Evolutionary conservation across 495 filamentous ascomycete species (phyloP).

Genomic region (Talaromyces wortmannii): DNA sequence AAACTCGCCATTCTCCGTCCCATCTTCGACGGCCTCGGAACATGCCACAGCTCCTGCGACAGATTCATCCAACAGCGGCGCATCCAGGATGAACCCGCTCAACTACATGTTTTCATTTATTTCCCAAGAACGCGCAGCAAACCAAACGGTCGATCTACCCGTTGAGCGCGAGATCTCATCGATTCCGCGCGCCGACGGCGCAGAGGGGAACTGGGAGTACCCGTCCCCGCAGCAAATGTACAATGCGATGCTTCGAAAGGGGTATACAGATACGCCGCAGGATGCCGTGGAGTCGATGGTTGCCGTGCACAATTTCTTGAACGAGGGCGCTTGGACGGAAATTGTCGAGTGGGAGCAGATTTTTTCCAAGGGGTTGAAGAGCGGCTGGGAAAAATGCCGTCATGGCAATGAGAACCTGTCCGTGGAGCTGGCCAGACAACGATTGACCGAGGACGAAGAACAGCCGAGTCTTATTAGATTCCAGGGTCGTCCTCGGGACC

Average conservation of each 20-base stretch:
- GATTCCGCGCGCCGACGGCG: conserved; percentile 72
- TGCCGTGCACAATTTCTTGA: conserved; percentile 93
- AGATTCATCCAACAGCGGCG: conserved; percentile 34
- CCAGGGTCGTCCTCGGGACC: conserved; percentile 78
- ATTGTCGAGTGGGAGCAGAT: conserved; percentile 87
- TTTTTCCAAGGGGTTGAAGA: conserved; percentile 62
- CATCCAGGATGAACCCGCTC: conserved; percentile 76
- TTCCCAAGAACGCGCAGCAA: conserved; percentile 66
- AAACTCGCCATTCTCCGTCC: conserved; percentile 34
- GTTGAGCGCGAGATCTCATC: conserved; percentile 73
- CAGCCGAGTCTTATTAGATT: conserved; percentile 75
- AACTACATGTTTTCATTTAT: conserved; percentile 93
- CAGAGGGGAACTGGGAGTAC: conserved; percentile 85
- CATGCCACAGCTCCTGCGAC: conserved; percentile 18
- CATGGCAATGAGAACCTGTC: conserved; percentile 62
- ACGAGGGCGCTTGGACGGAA: conserved; percentile 94
- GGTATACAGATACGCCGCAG: conserved; percentile 86
- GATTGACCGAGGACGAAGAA: conserved; percentile 30
- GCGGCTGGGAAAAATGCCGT: conserved; percentile 69
- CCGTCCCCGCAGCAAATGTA: conserved; percentile 99
- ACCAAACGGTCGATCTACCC: conserved; percentile 67
- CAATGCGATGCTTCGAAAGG: conserved; percentile 93
- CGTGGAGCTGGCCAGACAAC: conserved; percentile 28
- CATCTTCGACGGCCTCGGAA: conserved; percentile 16
- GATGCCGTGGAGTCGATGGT: conserved; percentile 97